Evolutionary conservation across 176 grass and related monocot genomes (phyloP), one percentile per base, ranked within the genome.

Genomic region (Rhynchospora pubera): DNA sequence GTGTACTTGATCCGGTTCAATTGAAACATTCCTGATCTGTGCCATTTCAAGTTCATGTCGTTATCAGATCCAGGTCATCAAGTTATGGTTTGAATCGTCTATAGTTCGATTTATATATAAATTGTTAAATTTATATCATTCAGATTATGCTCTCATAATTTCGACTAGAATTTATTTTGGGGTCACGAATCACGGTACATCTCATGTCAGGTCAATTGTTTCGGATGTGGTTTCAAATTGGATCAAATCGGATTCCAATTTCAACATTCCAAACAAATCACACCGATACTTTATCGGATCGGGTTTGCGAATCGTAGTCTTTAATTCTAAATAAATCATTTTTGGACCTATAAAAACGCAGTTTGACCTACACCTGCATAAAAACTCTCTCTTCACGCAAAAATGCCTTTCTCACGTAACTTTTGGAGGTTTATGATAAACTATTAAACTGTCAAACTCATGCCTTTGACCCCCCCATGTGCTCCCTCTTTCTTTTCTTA

Each of bases 401-500:
- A n/a, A 46, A 53, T 67, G 5, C 60, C 62, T 67, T 82, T 82
- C 11, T 47, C 50, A 82, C 79, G 58, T n/a, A 82, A 11, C 45
- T 82, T 66, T 67, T 53, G 62, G 79, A 63, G 47, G 2, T 76
- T 24, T 45, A 52, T 52, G 22, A 2, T 63, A 45, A 12, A 47
- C 16, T 21, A 66, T 66, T 66, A 80, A 80, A 63, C 19, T 67
- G 43, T 82, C 79, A 82, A 64, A 28, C 79, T 81, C 59, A 65
- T 65, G 79, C 59, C 39, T 51, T 82, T 28, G 1, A 21, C 62
- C 30, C 61, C 5, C 39, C 79, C 79, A 82, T 82, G 79, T 82
- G 79, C 79, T 82, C 15, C 45, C 56, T 39, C 2, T 82, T 50
- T 82, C 79, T 82, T 66, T 28, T 65, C 79, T 65, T 82, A 50